phyloP scores from a whole-genome alignment of 352 stramenopile species.

The Pythium biforme region DNA sequence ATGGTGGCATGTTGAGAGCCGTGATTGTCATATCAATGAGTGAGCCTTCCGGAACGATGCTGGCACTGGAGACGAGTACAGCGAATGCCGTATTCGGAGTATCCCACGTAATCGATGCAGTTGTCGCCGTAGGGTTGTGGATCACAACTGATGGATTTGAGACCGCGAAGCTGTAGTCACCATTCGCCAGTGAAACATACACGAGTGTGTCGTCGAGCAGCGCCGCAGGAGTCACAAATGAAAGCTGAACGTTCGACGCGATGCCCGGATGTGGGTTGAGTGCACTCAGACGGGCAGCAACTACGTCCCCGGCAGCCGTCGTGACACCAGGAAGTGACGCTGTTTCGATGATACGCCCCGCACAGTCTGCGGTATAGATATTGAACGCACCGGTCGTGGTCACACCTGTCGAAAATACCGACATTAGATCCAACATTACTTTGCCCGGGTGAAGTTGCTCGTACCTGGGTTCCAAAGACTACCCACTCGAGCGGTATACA shows the following conservation, averaged over 20 bases:
- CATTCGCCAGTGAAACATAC: conserved; percentile 34
- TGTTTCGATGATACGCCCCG: conserved; percentile 38
- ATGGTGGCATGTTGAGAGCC: conserved; percentile 47
- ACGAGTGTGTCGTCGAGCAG: conserved; percentile 39
- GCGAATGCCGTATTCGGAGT: conserved; percentile 29
- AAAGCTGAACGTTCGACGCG: conserved; percentile 37
- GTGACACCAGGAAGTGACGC: conserved; percentile 27
- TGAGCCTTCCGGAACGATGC: conserved; percentile 30
- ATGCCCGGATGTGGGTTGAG: conserved; percentile 46
- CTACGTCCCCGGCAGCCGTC: conserved; percentile 35
- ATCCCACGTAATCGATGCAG: conserved; percentile 43
- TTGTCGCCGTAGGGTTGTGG: conserved; percentile 18
- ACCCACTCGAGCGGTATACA: conserved; percentile 23
- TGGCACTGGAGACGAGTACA: conserved; percentile 37
- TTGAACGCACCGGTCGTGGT: conserved; percentile 36
- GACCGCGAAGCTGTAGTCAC: conserved; percentile 41
- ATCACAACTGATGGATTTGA: conserved; percentile 30
- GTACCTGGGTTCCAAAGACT: conserved; percentile 41
- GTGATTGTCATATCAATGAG: conserved; percentile 37
- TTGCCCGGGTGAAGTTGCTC: too few relatives aligned
- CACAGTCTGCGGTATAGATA: conserved; percentile 37
- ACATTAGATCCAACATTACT: background rate
- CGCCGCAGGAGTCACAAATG: conserved; percentile 48
- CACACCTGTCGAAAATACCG: conserved; percentile 9
- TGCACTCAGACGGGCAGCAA: conserved; percentile 31